Evolutionary conservation across 2,329 filamentous ascomycete species (phyloP), one percentile per base, ranked within the genome.

Genomic region (Alternaria arbusti): DNA sequence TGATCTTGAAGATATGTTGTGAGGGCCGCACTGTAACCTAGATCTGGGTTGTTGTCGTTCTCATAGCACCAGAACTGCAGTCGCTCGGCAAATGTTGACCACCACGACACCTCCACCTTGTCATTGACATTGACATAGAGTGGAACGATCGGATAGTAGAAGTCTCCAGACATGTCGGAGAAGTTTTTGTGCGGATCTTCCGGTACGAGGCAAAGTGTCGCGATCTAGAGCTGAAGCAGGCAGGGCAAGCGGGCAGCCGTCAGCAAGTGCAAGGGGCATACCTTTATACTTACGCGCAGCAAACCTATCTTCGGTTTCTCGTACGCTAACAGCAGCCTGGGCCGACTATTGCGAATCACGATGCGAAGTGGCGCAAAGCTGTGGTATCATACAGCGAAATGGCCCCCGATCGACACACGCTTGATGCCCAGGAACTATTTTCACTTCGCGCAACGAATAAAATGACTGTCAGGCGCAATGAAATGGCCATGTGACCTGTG

Each of bases 131-230:
- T 40, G 9, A n/a, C 15, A 17, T 40, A 40, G 8, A 40, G 32
- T 40, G 15, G 32, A n/a, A 1, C 9, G 15, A 40, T 0, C 0
- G 15, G 15, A 40, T 40, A 40, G 36, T 40, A 40, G 8, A 40
- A 40, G 36, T 40, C 36, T 0, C n/a, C n/a, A 0, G 36, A 17
- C n/a, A 40, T 40, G n/a, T 40, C 3, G n/a, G n/a, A 11, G n/a
- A 17, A 0, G 8, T 40, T 0, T 40, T 40, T 40, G n/a, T 2
- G n/a, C 9, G 9, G 36, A 1, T 40, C 1, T 0, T 17, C 2
- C 9, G 9, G 0, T 40, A 40, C n/a, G 5, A 40, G 15, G 9
- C n/a, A 40, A 17, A 1, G 15, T 40, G 3, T 17, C 4, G 4
- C 0, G 15, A 3, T n/a, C 15, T 17, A 5, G 1, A n/a, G 15